These are phyloP conservation scores for Moricandia moricandioides DNA, from an alignment of 345 rosid species.

Conservation along the genomic window DNA sequence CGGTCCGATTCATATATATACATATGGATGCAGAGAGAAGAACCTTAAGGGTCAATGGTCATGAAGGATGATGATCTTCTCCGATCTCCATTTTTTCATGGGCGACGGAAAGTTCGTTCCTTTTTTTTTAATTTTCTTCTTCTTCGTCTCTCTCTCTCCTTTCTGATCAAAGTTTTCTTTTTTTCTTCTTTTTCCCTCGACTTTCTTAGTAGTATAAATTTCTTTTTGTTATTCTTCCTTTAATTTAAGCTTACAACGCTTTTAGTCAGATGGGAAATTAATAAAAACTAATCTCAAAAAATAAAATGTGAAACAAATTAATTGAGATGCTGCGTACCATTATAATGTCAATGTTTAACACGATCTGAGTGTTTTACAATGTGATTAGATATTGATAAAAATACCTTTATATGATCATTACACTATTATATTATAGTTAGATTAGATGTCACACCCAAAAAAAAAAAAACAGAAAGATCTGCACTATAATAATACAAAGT, in stretches of 20 bases:
- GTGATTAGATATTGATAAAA: not conserved
- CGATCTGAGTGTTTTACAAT: not conserved
- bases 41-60: constrained; percentile 39
- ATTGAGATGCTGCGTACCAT: not conserved
- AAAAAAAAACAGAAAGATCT: not conserved
- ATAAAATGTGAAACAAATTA: not conserved
- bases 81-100: constrained; percentile 46
- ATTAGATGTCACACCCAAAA: not conserved
- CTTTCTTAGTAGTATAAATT: not conserved
- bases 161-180: not conserved
- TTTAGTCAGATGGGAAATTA: not conserved
- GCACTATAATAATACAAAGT: not conserved
- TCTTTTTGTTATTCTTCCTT: not conserved
- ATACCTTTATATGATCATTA: not conserved
- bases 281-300: not conserved
- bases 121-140: constrained; percentile 35
- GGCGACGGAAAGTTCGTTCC: constrained; percentile 24
- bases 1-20: not conserved
- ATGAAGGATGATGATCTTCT: constrained; percentile 47
- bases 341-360: not conserved
- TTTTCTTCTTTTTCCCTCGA: not conserved
- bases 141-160: constrained; percentile 17
- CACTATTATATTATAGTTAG: too few species aligned
- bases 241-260: constrained; percentile 11
- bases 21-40: constrained; percentile 16